Evolutionary conservation across 108 stramenopile species (phyloP).

Genomic region (Pseudonitzschia pungens): DNA sequence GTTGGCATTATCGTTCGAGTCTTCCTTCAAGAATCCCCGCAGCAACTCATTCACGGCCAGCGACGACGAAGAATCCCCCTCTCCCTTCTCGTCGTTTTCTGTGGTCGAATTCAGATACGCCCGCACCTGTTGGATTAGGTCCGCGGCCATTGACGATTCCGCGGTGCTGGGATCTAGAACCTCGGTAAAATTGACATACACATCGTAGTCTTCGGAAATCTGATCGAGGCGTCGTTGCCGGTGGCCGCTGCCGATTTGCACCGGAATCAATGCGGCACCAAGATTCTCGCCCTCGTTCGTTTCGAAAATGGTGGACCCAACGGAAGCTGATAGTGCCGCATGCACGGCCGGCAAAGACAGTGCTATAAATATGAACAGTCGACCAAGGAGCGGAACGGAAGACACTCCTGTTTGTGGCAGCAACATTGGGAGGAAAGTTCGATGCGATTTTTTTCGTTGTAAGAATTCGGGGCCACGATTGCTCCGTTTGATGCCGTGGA

Average conservation of each 20-base stretch:
- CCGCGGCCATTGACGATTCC: background rate
- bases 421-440: too few species aligned
- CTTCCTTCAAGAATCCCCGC: background rate
- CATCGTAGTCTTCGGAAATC: background rate
- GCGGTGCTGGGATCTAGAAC: background rate
- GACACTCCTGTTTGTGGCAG: too few species aligned
- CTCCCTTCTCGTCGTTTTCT: background rate
- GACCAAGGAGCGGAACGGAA: too few species aligned
- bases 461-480: too few species aligned
- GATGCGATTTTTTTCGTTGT: too few species aligned
- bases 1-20: background rate
- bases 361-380: too few species aligned
- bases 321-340: too few species aligned
- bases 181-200: constrained; percentile 8
- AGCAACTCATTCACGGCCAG: background rate
- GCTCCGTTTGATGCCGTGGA: too few species aligned
- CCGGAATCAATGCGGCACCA: background rate
- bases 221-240: background rate
- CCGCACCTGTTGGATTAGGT: background rate
- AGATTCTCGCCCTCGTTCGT: background rate
- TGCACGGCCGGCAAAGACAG: too few species aligned
- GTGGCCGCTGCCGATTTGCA: background rate
- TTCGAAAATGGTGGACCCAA: too few species aligned
- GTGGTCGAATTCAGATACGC: background rate
- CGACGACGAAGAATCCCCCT: too few species aligned